Conservation (phyloP, 805 yeast species). For the Candida endomychidarum region DNA sequence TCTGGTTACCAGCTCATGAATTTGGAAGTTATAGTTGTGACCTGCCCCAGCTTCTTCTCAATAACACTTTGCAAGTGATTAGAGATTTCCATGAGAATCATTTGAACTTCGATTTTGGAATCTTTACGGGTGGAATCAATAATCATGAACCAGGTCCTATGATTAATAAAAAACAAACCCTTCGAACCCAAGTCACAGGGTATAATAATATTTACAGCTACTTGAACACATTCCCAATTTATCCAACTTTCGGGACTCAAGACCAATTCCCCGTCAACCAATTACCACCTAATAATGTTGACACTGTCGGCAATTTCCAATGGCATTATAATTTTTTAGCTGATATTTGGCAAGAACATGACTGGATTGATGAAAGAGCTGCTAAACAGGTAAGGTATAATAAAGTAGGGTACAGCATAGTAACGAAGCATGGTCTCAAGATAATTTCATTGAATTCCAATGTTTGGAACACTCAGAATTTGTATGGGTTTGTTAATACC, state of each 20-base stretch:
- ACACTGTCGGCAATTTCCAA: conserved; percentile 24
- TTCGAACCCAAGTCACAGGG: conserved; percentile 66
- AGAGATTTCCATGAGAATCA: conserved; percentile 24
- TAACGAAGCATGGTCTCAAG: conserved; percentile 56
- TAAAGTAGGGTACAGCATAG: conserved; percentile 60
- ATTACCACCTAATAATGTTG: conserved; percentile 47
- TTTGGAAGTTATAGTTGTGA: conserved; percentile 68
- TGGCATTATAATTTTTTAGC: conserved; percentile 41
- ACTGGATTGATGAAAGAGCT: conserved; percentile 33
- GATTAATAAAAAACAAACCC: conserved; percentile 57
- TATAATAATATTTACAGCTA: conserved; percentile 56
- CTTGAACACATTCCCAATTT: conserved; percentile 54
- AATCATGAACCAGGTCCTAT: conserved; percentile 57
- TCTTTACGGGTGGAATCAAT: conserved; percentile 72
- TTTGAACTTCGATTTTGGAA: conserved; percentile 52
- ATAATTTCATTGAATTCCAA: conserved; percentile 66
- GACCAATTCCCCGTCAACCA: conserved; percentile 72
- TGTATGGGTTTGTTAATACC: conserved; percentile 50
- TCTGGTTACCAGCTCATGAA: conserved; percentile 51
- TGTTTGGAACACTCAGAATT: conserved; percentile 61
- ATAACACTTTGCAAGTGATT: conserved; percentile 47
- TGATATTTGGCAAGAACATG: conserved; percentile 34
- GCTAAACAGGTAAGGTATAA: conserved; percentile 38
- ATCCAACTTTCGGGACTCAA: conserved; percentile 64
- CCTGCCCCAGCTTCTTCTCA: conserved; percentile 60